These are phyloP conservation scores for Xylariaceae sp. DNA, from an alignment of 2,329 filamentous ascomycete species.

Conservation along the genomic window DNA sequence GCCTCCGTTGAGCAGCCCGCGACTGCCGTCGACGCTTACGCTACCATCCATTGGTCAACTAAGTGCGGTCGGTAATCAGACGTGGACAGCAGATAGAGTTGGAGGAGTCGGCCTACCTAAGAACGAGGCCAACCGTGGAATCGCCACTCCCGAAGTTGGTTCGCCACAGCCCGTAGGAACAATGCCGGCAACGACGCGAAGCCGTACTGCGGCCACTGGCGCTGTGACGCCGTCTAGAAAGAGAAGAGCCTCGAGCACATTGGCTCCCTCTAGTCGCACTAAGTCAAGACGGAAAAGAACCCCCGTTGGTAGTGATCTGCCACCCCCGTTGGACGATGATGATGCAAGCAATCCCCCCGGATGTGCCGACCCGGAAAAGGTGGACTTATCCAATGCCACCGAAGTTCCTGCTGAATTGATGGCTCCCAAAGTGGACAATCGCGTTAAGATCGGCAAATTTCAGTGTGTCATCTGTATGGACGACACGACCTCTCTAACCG, in stretches of 20 bases:
- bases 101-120: constrained; percentile 26
- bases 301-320: constrained; percentile 23
- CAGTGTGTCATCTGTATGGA: constrained; percentile 67
- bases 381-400: constrained; percentile 41
- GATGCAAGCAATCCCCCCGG: constrained; percentile 8
- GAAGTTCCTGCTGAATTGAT: constrained; percentile 41
- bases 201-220: constrained; percentile 7
- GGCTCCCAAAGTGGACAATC: constrained; percentile 44
- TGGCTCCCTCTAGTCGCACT: constrained; percentile 19
- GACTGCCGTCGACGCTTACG: constrained; percentile 20
- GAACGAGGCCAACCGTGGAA: constrained; percentile 24
- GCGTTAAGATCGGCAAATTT: constrained; percentile 49
- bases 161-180: constrained; percentile 15
- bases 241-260: constrained; percentile 22
- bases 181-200: constrained; percentile 25
- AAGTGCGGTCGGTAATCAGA: constrained; percentile 19
- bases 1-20: constrained; percentile 26
- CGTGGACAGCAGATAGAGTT: constrained; percentile 19
- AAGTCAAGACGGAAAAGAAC: constrained; percentile 28
- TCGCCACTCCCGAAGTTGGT: constrained; percentile 20
- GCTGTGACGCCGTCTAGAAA: constrained; percentile 18
- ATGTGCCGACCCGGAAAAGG: constrained; percentile 28
- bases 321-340: constrained; percentile 29
- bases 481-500: constrained; percentile 50
- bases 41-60: constrained; percentile 14